Evolutionary conservation across 768 basidiomycete species (phyloP).

Genomic region (Mycena albidolilacea): DNA sequence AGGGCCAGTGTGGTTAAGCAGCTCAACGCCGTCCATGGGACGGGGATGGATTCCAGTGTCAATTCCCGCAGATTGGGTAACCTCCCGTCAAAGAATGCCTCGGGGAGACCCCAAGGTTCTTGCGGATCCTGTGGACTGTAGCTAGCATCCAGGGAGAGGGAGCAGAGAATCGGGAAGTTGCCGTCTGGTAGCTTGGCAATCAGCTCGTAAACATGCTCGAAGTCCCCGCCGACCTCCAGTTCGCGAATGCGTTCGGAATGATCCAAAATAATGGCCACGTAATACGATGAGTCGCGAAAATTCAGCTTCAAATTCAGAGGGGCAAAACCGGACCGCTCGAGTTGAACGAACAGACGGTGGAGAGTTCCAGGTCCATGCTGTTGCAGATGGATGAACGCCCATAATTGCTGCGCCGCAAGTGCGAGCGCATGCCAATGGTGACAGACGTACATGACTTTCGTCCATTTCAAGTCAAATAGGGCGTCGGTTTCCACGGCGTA

Average conservation of each 20-base stretch:
- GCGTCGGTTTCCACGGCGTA: conserved; percentile 15
- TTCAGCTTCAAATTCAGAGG: background rate
- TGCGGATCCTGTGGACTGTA: background rate
- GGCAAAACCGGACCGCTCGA: conserved; percentile 14
- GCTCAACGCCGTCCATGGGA: conserved; percentile 12
- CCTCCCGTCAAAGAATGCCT: background rate
- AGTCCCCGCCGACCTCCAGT: conserved; percentile 3
- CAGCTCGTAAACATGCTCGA: background rate
- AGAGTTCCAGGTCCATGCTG: background rate
- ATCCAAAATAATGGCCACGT: background rate
- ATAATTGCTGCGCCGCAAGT: background rate
- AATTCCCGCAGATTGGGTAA: conserved; percentile 15
- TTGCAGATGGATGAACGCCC: conserved; percentile 4
- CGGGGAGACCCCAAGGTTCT: background rate
- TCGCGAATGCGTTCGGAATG: conserved; percentile 6
- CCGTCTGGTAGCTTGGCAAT: background rate
- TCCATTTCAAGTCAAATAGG: conserved; percentile 12
- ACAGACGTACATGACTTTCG: conserved; percentile 22
- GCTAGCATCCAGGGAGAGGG: background rate
- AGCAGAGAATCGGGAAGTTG: conserved; percentile 17
- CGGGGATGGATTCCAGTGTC: background rate
- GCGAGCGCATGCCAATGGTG: conserved; percentile 10
- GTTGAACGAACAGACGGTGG: background rate
- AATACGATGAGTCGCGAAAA: background rate
- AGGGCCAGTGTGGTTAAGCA: background rate